Evolutionary conservation across 495 filamentous ascomycete genomes (phyloP), one percentile per base, ranked within the genome.

Genomic region (Lophiostoma macrostomum): DNA sequence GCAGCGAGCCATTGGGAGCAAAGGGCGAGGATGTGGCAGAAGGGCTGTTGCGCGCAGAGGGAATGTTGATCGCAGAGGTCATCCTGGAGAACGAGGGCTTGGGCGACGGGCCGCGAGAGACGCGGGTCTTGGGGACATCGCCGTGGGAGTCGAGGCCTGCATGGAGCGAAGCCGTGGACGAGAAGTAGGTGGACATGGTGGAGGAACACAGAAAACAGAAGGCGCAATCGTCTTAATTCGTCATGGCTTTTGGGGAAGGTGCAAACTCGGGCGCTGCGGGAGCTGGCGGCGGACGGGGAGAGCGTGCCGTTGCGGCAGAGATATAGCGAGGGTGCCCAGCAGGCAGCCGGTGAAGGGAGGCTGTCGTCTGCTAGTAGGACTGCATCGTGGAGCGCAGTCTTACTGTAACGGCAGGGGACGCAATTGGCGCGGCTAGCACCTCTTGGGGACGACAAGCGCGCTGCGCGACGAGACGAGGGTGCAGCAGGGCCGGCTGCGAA

Each of bases 1-100:
- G 63, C 22, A 63, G 47, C 3, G 55, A 60, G 40, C 53, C 63
- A 38, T 58, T 63, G 8, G 52, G 19, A 16, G 22, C 45, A 4
- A 35, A 34, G 34, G 24, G 30, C 14, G 53, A 53, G 41, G 48
- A 19, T 4, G 50, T 53, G 12, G 40, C 56, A 16, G 43, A 40
- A 0, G 53, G 62, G 31, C 52, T 58, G 48, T 24, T 28, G 40
- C 57, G 58, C 19, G 56, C 36, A 2, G 57, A 58, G 5, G 62
- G 56, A 14, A 43, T 53, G 50, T 16, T 62, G 25, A 52, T 40
- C 28, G 58, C 54, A 24, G 58, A 43, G n/a, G 53, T 40, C 31
- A 41, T 38, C 8, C 55, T 19, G 22, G n/a, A 31, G 19, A 38
- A 58, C 13, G 45, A 44, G 29, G 53, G 53, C 29, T 50, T 29